Evolutionary conservation across 768 basidiomycete species (phyloP), one percentile per base, ranked within the genome.

Genomic region (Lentinula lateritia): DNA sequence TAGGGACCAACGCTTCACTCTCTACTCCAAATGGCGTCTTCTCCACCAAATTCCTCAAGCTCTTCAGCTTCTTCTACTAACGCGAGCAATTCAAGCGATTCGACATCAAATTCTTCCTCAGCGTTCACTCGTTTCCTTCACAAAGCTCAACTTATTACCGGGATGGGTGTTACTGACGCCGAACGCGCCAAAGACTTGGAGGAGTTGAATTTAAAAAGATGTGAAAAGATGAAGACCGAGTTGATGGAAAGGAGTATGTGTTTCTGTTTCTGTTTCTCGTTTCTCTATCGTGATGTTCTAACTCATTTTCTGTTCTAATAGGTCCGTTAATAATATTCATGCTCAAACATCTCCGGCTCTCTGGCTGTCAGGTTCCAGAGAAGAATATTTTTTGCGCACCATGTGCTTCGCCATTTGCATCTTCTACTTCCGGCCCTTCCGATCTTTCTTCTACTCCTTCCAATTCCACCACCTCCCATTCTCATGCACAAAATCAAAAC

Each of bases 261-360:
- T 10, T 32, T 36, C 46, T 58, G 59, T 13, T 20, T 35, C 38
- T 8, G 38, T 39, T 39, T 39, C 38, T 39, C 13, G 38, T 39
- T 48, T 42, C 59, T 39, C 60, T 63, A 56, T 15, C 42, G 43
- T 58, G 61, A 61, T 58, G 65, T 20, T 62, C 61, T 55, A 10
- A 38, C 23, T 35, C n/a, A n/a, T 6, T 13, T 12, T 12, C 38
- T 23, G 6, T 38, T 55, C 53, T 28, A 54, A 28, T 61, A 97
- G 95, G 93, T 70, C 94, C 95, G 10, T 76, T 86, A 3, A 83
- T 98, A 1, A 83, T 88, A 8, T 97, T 98, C 75, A 93, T 99
- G 89, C 79, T 95, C 41, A 89, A 93, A 68, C 95, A 97, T 68
- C 82, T 98, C n/a, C 78, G 83, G 63, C 78, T 88, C 0, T 84